Evolutionary conservation across 495 filamentous ascomycete species (phyloP).

Genomic region (Aspergillus conjunctus): DNA sequence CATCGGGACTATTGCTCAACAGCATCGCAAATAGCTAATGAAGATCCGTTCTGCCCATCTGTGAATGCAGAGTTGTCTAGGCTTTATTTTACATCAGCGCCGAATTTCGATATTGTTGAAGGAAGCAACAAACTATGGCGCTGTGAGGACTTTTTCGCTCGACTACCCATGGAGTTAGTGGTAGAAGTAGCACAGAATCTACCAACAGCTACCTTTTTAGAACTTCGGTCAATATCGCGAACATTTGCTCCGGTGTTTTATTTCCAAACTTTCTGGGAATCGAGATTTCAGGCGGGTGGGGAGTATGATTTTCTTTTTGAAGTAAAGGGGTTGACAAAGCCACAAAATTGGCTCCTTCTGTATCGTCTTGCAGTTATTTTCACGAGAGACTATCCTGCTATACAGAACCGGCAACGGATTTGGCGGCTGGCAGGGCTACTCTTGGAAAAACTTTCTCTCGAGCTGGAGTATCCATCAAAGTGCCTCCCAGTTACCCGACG

Average conservation of each 20-base stretch:
- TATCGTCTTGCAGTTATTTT: not conserved
- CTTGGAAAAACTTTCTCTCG: not conserved
- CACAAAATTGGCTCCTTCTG: not conserved
- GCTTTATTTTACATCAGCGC: not conserved
- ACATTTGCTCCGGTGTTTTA: not conserved
- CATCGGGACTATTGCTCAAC: not conserved
- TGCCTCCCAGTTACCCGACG: not conserved
- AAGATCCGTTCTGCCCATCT: not conserved
- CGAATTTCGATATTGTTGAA: not conserved
- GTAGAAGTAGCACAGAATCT: not conserved
- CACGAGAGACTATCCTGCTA: not conserved
- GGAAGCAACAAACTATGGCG: not conserved
- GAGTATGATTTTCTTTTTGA: not conserved
- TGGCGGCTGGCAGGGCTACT: not conserved
- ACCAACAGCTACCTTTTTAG: not conserved
- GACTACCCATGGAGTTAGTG: not conserved
- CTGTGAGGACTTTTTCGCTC: not conserved
- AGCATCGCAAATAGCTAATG: not conserved
- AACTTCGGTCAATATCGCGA: not conserved
- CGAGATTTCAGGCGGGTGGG: not conserved
- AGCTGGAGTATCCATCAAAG: not conserved
- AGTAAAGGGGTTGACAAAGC: not conserved
- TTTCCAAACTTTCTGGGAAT: constrained; percentile 4
- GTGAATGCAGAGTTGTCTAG: not conserved
- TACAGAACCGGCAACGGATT: not conserved